Base-by-base conservation (phyloP, 176 grass and related monocot species). In the Oryza nivara region DNA sequence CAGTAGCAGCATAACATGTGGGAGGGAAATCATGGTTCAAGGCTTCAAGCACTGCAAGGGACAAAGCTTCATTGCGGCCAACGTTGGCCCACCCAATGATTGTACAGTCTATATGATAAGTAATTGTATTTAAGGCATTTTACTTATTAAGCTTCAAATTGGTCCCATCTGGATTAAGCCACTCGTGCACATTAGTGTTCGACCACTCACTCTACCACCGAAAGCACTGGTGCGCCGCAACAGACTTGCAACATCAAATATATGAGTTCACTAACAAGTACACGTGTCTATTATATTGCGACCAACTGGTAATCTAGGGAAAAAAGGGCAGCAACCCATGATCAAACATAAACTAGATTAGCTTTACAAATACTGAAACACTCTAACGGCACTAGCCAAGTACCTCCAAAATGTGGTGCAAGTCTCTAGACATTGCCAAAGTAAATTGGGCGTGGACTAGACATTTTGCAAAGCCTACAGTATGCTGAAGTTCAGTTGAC, bases 291-390 rank as follows among this genome's bases (percentile, higher is more conserved):
- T 48, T 16, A 74, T 83, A 45, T 19, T 10, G 25, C 6, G 45
- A 73, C 58, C 44, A 73, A 73, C 44, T 64, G 12, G 76, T 32
- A 73, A 15, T 35, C 30, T 64, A 72, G 41, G 14, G 65, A 41
- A 19, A 63, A 23, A 63, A 63, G 35, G 5, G 38, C 16, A 34
- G 6, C n/a, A 25, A 12, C 43, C 58, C 35, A 30, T 64, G 32
- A 67, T 49, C 56, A 86, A 30, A 72, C 68, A 79, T 68, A 61
- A 63, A 63, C 7, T 63, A 63, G 20, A 22, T 23, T 56, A 56
- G 16, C 17, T 56, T 17, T 58, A 20, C 28, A 72, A 45, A 66
- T 86, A 66, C 16, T 79, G 61, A 46, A 66, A 20, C 43, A 80
- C 36, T 78, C 41, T 72, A 48, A 74, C 1, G 9, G 69, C 67